A percentile compares a stretch with the other conserved stretches of the same genome.
These are phyloP conservation scores for Calonectria fujianensis DNA, from an alignment of 2,329 filamentous ascomycete species.

Conservation along the genomic window DNA sequence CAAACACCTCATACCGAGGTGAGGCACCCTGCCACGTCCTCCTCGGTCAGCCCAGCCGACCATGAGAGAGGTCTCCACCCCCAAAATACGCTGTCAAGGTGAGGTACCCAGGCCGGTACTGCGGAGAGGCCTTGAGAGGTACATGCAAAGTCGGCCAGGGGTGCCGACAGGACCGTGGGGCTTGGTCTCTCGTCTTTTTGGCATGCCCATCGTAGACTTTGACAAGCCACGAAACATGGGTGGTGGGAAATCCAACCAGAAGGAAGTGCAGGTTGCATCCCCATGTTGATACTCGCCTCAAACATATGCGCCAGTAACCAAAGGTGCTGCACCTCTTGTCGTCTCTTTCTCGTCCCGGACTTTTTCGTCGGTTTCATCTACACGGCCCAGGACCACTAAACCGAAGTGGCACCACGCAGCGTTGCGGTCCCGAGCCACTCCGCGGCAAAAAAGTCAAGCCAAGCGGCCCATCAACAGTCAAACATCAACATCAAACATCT, in stretches of 20 bases:
- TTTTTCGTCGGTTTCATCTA: constrained; percentile 2
- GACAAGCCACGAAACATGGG: constrained; percentile 31
- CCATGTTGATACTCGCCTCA: constrained; percentile 16
- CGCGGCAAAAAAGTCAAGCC: neutral
- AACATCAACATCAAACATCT: constrained; percentile 30
- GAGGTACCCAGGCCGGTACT: constrained; percentile 37
- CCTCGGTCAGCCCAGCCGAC: constrained; percentile 29
- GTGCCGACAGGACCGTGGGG: neutral
- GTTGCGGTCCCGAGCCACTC: constrained; percentile 6
- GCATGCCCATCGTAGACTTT: constrained; percentile 32
- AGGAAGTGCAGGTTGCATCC: neutral
- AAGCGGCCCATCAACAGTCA: constrained; percentile 20
- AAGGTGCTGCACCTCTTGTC: neutral
- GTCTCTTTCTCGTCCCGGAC: neutral
- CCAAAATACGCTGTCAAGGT: constrained; percentile 29
- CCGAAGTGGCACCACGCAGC: constrained; percentile 17
- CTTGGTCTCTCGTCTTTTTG: constrained; percentile 1
- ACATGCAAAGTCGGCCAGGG: constrained; percentile 7
- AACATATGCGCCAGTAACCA: neutral
- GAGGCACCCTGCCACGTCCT: constrained; percentile 18
- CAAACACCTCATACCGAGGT: constrained; percentile 36
- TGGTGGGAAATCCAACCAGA: constrained; percentile 17
- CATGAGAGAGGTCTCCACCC: neutral
- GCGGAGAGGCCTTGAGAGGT: constrained; percentile 34
- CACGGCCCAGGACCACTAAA: neutral